Conservation (phyloP, 768 basidiomycete species). For the Fistulinella prunicolor region DNA sequence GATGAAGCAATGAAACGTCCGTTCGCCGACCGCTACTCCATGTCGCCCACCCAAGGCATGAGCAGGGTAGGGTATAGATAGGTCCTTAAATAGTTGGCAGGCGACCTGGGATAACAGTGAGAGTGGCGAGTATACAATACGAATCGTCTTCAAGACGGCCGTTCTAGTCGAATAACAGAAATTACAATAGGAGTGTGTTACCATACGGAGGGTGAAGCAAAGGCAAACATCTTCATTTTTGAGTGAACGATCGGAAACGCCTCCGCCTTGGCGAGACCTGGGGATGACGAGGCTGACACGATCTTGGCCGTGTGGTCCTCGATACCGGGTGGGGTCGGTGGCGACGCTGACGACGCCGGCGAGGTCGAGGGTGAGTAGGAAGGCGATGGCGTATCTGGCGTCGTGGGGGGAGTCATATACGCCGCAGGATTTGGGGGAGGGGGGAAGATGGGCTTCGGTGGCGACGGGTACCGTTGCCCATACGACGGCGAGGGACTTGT, state of each 20-base stretch:
- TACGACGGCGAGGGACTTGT: slow-evolving; percentile 29
- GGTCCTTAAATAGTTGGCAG: slow-evolving; percentile 29
- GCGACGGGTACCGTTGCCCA: slow-evolving; percentile 31
- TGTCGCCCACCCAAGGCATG: slow-evolving; percentile 23
- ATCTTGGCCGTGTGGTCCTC: slow-evolving; percentile 51
- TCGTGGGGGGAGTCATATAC: slow-evolving; percentile 31
- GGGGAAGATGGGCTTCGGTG: slow-evolving; percentile 27
- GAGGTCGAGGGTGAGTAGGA: slow-evolving; percentile 52
- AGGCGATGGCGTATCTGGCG: slow-evolving; percentile 56
- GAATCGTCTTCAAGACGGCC: slow-evolving; percentile 30
- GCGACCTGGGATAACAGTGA: slow-evolving; percentile 8
- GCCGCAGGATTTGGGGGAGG: slow-evolving; percentile 11
- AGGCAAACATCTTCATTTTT: slow-evolving; percentile 63
- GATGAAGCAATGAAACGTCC: slow-evolving; percentile 28
- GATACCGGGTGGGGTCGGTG: slow-evolving; percentile 53
- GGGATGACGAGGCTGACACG: slow-evolving; percentile 42
- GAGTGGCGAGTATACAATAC: slow-evolving; percentile 23
- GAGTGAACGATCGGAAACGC: slow-evolving; percentile 30
- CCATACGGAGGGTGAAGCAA: slow-evolving; percentile 61
- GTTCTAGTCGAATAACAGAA: slow-evolving; percentile 23
- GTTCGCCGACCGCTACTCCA: slow-evolving; percentile 19
- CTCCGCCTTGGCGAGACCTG: slow-evolving; percentile 19
- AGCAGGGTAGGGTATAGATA: slow-evolving; percentile 31
- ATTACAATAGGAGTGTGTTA: slow-evolving; percentile 34
- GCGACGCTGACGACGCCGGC: slow-evolving; percentile 60